Evolutionary conservation across 768 basidiomycete genomes (phyloP).

Genomic region (Mycena galopus): DNA sequence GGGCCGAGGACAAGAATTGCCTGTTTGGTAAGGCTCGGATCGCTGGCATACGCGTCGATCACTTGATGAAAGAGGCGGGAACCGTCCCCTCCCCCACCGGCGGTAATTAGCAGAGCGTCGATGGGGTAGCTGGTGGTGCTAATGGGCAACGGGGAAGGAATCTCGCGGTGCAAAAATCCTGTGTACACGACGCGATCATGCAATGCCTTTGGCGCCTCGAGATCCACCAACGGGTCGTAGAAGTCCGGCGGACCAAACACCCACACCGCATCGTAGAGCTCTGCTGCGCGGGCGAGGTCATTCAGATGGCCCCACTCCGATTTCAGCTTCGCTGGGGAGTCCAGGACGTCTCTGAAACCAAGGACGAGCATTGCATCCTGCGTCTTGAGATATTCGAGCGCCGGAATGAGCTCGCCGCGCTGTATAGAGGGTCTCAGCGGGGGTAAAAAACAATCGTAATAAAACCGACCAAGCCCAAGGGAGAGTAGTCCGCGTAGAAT

Average conservation of each 20-base stretch:
- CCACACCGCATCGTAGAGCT: conserved; percentile 25
- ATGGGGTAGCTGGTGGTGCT: conserved; percentile 7
- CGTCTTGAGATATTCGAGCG: conserved; percentile 21
- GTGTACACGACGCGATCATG: conserved; percentile 21
- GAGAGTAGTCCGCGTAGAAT: conserved; percentile 23
- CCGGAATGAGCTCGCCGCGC: conserved; percentile 18
- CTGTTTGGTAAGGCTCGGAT: not conserved
- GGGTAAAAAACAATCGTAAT: not conserved
- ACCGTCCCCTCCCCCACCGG: conserved; percentile 20
- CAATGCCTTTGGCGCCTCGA: conserved; percentile 11
- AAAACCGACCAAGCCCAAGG: conserved; percentile 9
- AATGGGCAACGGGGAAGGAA: not conserved
- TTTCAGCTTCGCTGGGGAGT: conserved; percentile 16
- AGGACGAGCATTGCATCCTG: conserved; percentile 15
- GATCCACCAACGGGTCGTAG: conserved; percentile 21
- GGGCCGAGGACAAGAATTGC: conserved; percentile 23
- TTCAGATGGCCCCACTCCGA: conserved; percentile 25
- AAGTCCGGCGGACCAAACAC: conserved; percentile 21
- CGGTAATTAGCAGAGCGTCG: conserved; percentile 15
- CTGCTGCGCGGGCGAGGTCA: conserved; percentile 19
- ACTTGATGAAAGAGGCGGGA: conserved; percentile 21
- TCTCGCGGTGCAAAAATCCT: conserved; percentile 17
- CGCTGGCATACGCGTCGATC: conserved; percentile 18
- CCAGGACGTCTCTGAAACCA: conserved; percentile 22
- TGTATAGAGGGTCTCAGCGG: not conserved